Conservation (phyloP, 1,284 basidiomycete species). For the Gymnopus androsaceus region DNA sequence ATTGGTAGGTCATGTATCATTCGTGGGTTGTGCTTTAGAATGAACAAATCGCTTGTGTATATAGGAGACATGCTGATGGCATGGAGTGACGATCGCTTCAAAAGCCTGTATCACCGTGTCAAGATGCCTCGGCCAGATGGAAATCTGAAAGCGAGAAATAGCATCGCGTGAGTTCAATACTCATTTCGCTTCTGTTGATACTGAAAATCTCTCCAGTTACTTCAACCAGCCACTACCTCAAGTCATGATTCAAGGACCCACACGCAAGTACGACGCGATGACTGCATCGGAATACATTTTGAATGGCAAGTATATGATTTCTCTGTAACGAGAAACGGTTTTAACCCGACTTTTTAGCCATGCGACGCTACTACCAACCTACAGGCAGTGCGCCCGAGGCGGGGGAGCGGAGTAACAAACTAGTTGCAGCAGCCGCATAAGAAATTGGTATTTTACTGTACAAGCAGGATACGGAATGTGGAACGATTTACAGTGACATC, state of each 20-base stretch:
- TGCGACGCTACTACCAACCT: neutral
- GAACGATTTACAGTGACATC: too few relatives aligned
- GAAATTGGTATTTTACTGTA: neutral
- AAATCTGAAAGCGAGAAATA: constrained; percentile 1
- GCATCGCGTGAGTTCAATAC: neutral
- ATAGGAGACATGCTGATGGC: constrained; percentile 3
- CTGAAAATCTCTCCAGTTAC: neutral
- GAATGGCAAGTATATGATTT: neutral
- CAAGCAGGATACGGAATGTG: too few relatives aligned
- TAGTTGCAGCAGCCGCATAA: neutral
- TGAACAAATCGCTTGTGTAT: too few relatives aligned
- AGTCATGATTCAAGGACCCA: neutral
- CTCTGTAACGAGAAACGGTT: neutral
- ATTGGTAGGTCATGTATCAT: neutral
- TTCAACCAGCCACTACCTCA: neutral
- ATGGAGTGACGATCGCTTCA: constrained; percentile 3
- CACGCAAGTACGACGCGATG: neutral
- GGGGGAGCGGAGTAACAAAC: too few relatives aligned
- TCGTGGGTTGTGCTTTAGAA: too few relatives aligned
- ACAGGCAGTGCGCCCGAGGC: neutral
- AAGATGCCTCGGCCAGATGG: neutral
- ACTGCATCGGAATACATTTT: neutral
- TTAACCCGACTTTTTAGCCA: neutral
- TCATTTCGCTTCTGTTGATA: too few relatives aligned
- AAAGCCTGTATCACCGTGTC: constrained; percentile 3